A percentile compares a stretch with the other conserved stretches of the same genome.
These are phyloP conservation scores for Cladosporium phlei DNA, from an alignment of 2,329 filamentous ascomycete species.

Conservation along the genomic window DNA sequence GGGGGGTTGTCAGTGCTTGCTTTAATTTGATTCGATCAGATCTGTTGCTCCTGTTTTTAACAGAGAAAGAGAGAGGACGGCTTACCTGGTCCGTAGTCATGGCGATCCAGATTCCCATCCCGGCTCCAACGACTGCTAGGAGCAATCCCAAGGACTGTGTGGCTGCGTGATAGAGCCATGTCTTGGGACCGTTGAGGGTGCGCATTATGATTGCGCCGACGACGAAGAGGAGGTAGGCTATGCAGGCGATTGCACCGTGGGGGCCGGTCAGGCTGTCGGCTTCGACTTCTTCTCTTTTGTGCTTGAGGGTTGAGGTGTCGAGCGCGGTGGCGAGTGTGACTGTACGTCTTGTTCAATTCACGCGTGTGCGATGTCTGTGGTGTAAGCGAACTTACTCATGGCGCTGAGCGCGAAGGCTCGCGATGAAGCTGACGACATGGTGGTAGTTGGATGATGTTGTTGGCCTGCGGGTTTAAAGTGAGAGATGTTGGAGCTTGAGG, in stretches of 20 bases:
- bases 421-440: neutral
- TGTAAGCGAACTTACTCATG: neutral
- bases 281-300: neutral
- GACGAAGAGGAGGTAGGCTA: constrained; percentile 45
- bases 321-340: neutral
- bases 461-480: neutral
- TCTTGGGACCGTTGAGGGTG: constrained; percentile 40
- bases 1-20: neutral
- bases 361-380: no score
- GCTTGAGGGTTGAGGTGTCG: neutral
- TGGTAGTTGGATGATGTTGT: neutral
- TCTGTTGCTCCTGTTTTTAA: neutral
- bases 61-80: constrained; percentile 13
- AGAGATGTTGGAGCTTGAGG: neutral
- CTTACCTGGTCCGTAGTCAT: constrained; percentile 26
- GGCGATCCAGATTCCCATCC: constrained; percentile 48
- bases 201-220: constrained; percentile 43
- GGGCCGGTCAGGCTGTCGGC: constrained; percentile 15
- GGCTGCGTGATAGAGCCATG: constrained; percentile 41
- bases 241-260: constrained; percentile 40
- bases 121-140: constrained; percentile 47
- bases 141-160: constrained; percentile 48
- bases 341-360: neutral
- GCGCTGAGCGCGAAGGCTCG: neutral
- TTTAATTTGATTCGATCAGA: no score